These are phyloP conservation scores for Dictyostelium intermedium DNA, from an alignment of 78 protist species.

Conservation along the genomic window DNA sequence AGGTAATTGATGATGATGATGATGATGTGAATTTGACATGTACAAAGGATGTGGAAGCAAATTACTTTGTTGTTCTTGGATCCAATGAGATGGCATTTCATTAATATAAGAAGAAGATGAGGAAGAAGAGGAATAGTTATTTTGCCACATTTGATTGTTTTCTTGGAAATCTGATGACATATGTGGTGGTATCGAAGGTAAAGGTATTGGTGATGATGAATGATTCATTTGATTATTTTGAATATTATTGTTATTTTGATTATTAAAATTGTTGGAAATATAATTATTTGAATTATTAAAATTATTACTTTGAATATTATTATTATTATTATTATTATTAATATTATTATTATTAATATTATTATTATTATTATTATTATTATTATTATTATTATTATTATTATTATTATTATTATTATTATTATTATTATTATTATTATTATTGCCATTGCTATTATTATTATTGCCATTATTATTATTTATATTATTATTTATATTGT, in stretches of 20 bases:
- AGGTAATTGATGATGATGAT: not conserved
- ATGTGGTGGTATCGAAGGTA: not conserved
- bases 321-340: not conserved
- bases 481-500: not conserved
- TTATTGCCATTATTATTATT: not conserved
- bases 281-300: not conserved
- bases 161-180: not conserved
- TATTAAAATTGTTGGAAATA: not conserved
- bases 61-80: not conserved
- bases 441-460: not conserved
- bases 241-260: not conserved
- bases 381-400: not conserved
- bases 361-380: not conserved
- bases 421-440: not conserved
- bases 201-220: not conserved
- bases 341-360: not conserved
- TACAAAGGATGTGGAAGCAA: not conserved
- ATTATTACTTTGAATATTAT: slow-evolving; percentile 3
- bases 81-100: not conserved
- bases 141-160: not conserved
- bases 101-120: not conserved
- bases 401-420: slow-evolving; percentile 3
- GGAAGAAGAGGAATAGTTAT: not conserved
- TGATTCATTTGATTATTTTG: not conserved
- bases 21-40: not conserved